These are phyloP conservation scores for Aspergillus novofumigatus DNA, from an alignment of 2,329 filamentous ascomycete genomes.

Conservation along the genomic window DNA sequence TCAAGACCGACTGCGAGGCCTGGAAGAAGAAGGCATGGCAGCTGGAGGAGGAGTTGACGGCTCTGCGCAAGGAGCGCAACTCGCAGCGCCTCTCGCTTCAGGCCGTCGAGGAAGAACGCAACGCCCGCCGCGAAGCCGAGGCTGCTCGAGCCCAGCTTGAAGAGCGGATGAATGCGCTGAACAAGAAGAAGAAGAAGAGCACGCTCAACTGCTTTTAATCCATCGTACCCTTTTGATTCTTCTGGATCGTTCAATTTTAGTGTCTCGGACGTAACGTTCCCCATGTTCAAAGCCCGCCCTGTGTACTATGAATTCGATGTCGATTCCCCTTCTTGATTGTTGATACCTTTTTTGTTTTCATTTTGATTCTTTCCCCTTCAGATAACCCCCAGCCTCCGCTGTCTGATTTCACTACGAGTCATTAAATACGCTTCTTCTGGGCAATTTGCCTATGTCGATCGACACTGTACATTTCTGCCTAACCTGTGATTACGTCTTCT, in stretches of 20 bases:
- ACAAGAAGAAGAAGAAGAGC: conserved; percentile 90
- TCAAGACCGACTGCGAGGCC: conserved; percentile 81
- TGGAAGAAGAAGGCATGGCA: conserved; percentile 83
- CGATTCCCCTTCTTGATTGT: conserved; percentile 16
- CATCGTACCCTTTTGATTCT: conserved; percentile 6
- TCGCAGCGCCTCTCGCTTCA: conserved; percentile 66
- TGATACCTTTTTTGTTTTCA: conserved; percentile 20
- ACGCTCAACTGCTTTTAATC: conserved; percentile 93
- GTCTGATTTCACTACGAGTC: background rate
- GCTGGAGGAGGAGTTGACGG: conserved; percentile 60
- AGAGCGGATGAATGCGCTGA: conserved; percentile 89
- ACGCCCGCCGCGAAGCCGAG: conserved; percentile 86
- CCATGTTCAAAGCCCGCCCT: conserved; percentile 5
- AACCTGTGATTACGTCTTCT: background rate
- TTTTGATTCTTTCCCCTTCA: conserved; percentile 1
- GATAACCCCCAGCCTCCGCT: background rate
- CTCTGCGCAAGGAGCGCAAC: conserved; percentile 56
- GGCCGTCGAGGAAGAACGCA: conserved; percentile 92
- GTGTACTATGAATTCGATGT: conserved; percentile 26
- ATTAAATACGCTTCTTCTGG: conserved; percentile 5
- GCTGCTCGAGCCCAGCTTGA: conserved; percentile 83
- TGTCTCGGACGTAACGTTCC: conserved; percentile 14
- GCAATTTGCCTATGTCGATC: conserved; percentile 2
- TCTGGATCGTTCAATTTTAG: conserved; percentile 1
- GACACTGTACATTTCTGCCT: conserved; percentile 4